phyloP scores from a whole-genome alignment of 352 stramenopile species.

The Phytophthora meadii region DNA sequence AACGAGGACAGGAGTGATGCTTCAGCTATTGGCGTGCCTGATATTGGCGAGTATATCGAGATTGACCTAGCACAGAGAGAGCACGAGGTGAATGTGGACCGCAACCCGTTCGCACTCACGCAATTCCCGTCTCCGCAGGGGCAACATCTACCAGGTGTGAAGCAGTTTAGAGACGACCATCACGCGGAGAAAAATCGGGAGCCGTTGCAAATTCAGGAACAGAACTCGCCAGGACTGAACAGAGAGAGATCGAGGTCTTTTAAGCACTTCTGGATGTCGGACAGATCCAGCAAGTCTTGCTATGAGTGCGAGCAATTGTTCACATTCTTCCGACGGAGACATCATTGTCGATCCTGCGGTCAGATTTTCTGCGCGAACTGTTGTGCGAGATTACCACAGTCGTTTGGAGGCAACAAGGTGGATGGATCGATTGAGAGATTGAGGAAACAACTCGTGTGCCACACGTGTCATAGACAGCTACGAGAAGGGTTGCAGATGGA shows the following conservation, averaged over 20 bases:
- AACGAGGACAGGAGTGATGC: conserved; percentile 20
- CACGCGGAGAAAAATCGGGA: conserved; percentile 27
- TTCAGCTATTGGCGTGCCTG: conserved; percentile 37
- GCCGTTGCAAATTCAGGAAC: conserved; percentile 31
- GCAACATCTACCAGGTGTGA: conserved; percentile 66
- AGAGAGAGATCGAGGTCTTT: conserved; percentile 70
- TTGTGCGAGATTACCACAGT: conserved; percentile 78
- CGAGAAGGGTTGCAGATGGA: conserved; percentile 84
- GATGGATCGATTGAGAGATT: conserved; percentile 80
- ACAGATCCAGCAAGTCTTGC: conserved; percentile 83
- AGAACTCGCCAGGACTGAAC: conserved; percentile 34
- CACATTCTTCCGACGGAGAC: conserved; percentile 78
- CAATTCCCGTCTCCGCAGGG: conserved; percentile 77
- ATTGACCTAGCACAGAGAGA: conserved; percentile 74
- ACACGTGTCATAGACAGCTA: conserved; percentile 83
- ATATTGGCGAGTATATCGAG: conserved; percentile 36
- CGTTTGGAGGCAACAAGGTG: conserved; percentile 76
- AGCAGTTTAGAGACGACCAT: conserved; percentile 51
- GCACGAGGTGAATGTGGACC: conserved; percentile 72
- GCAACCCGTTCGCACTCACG: conserved; percentile 72
- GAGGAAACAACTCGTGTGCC: conserved; percentile 86
- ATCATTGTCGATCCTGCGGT: conserved; percentile 87
- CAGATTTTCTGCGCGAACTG: conserved; percentile 90
- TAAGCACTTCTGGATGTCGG: conserved; percentile 92
- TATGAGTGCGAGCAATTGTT: conserved; percentile 88